These are phyloP conservation scores for Colletotrichum acutatum DNA, from an alignment of 2,329 filamentous ascomycete genomes.

Conservation along the genomic window DNA sequence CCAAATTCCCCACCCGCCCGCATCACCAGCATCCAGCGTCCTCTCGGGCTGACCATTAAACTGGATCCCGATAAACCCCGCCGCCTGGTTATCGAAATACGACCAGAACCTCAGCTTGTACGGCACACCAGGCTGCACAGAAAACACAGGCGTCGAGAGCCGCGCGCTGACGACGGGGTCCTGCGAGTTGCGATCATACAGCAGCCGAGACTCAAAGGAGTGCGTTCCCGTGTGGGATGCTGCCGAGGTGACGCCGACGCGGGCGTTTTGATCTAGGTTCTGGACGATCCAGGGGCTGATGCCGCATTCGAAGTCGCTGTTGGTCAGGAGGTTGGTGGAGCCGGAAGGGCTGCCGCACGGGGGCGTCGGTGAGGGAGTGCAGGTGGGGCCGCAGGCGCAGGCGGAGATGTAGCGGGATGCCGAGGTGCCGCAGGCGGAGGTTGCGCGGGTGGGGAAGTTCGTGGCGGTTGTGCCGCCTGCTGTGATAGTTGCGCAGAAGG, in stretches of 20 bases:
- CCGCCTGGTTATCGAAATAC: constrained; percentile 16
- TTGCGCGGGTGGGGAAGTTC: constrained; percentile 37
- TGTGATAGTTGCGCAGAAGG: constrained; percentile 39
- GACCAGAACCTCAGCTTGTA: neutral
- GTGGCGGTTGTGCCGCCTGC: constrained; percentile 36
- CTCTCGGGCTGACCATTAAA: neutral
- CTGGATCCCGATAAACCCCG: constrained; percentile 8
- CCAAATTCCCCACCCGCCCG: constrained; percentile 16
- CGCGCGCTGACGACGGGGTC: neutral
- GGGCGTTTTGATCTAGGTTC: constrained; percentile 29
- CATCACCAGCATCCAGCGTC: constrained; percentile 12
- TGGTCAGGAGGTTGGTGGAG: constrained; percentile 18
- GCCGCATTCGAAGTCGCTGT: constrained; percentile 26
- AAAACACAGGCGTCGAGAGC: neutral
- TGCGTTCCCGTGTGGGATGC: neutral
- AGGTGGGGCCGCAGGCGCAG: constrained; percentile 38
- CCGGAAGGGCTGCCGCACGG: neutral
- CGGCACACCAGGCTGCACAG: constrained; percentile 6
- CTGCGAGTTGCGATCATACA: neutral
- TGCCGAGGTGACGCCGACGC: neutral
- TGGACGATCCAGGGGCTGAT: constrained; percentile 36
- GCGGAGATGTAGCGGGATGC: constrained; percentile 36
- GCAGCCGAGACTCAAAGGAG: constrained; percentile 1
- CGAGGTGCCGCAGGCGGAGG: constrained; percentile 35
- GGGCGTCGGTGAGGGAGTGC: constrained; percentile 17